These are phyloP conservation scores for Botrytis medusae DNA, from an alignment of 2,329 filamentous ascomycete genomes.

Conservation along the genomic window DNA sequence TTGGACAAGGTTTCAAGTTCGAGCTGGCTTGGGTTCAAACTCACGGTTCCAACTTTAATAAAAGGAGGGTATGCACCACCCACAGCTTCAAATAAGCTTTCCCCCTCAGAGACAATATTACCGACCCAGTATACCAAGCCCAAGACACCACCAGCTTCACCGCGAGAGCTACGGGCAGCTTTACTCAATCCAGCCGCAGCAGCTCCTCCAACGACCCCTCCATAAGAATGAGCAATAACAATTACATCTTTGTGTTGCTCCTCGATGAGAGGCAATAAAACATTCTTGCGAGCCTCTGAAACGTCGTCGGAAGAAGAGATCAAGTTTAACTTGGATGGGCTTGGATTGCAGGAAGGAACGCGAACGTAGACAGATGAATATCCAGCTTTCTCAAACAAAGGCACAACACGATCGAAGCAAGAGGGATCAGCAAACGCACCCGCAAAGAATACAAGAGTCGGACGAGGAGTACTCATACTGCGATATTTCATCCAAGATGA, in stretches of 20 bases:
- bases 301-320: not conserved
- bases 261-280: not conserved
- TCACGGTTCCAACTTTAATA: not conserved
- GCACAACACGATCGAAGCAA: not conserved
- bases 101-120: not conserved
- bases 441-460: not conserved
- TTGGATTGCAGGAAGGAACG: not conserved
- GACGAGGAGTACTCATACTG: not conserved
- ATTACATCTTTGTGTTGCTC: not conserved
- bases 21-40: not conserved
- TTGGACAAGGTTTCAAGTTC: rapidly evolving
- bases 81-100: not conserved
- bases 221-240: not conserved
- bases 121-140: not conserved
- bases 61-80: not conserved
- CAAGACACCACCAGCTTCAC: not conserved
- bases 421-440: not conserved
- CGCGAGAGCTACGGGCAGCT: not conserved
- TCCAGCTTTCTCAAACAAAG: not conserved
- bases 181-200: not conserved
- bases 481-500: not conserved
- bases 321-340: not conserved
- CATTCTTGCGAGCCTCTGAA: not conserved
- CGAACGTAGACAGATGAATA: not conserved
- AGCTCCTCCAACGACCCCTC: not conserved